phyloP scores from a whole-genome alignment of 208 protist genomes.

The Leishmania martiniquensis region DNA sequence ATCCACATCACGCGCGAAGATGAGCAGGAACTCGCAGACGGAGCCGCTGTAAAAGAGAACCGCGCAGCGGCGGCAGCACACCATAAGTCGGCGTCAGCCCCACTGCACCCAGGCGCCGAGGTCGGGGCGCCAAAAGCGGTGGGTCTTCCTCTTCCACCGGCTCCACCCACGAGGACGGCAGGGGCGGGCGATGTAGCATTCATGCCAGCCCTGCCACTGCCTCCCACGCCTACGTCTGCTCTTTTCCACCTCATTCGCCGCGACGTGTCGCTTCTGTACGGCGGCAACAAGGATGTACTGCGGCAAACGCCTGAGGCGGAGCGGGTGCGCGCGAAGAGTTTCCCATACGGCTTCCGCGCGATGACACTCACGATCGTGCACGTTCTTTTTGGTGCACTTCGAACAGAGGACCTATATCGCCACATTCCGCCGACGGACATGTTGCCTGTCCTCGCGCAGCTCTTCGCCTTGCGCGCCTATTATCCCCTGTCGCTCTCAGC shows the following conservation, averaged over 20 bases:
- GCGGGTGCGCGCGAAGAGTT: slow-evolving; percentile 27
- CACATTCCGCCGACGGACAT: slow-evolving; percentile 22
- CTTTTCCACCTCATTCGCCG: slow-evolving; percentile 28
- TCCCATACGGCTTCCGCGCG: slow-evolving; percentile 32
- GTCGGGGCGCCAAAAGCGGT: background rate
- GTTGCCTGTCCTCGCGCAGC: slow-evolving; percentile 41
- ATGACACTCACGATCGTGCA: slow-evolving; percentile 33
- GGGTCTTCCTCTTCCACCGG: background rate
- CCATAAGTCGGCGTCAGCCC: background rate
- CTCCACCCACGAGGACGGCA: background rate
- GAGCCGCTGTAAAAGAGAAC: background rate
- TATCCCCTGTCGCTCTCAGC: slow-evolving; percentile 25
- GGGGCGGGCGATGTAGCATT: background rate
- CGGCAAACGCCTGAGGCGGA: slow-evolving; percentile 28
- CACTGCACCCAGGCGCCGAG: background rate
- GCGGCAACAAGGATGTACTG: slow-evolving; percentile 35
- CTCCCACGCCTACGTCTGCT: slow-evolving; percentile 9
- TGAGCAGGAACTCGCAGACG: slow-evolving; percentile 17
- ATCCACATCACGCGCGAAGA: slow-evolving; percentile 34
- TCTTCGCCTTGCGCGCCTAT: slow-evolving; percentile 56
- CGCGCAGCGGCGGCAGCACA: background rate
- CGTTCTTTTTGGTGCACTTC: slow-evolving; percentile 45
- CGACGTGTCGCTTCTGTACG: slow-evolving; percentile 23
- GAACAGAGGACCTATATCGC: slow-evolving; percentile 31
- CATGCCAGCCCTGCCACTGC: slow-evolving; percentile 1